phyloP scores from a whole-genome alignment of 2,329 filamentous ascomycete species.

The Colletotrichum caudatum region DNA sequence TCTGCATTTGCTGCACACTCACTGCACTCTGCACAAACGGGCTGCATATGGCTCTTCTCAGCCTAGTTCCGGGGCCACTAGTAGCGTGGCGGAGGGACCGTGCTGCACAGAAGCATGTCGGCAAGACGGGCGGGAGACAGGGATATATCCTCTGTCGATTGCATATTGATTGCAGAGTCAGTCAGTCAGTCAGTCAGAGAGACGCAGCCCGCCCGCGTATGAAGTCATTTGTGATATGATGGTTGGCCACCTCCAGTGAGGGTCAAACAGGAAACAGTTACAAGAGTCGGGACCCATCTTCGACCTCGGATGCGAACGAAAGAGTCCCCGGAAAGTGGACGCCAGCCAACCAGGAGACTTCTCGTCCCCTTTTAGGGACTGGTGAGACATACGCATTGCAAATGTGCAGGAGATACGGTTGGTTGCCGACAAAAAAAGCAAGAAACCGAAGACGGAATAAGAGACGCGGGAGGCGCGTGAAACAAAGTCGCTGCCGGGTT shows the following conservation, averaged over 20 bases:
- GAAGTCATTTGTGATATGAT: conserved; percentile 32
- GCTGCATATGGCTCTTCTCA: conserved; percentile 33
- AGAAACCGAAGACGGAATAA: conserved; percentile 32
- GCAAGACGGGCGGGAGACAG: conserved; percentile 37
- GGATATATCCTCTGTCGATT: conserved; percentile 33
- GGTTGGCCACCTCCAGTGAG: conserved; percentile 19
- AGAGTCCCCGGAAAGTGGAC: conserved; percentile 20
- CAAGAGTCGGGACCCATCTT: conserved; percentile 25
- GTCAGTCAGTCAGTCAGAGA: neutral
- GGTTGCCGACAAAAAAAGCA: conserved; percentile 39
- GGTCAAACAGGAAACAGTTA: conserved; percentile 15
- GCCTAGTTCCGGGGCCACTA: conserved; percentile 34
- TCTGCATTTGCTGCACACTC: conserved; percentile 25
- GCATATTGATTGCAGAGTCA: conserved; percentile 16
- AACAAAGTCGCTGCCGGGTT: conserved; percentile 37
- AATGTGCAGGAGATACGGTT: conserved; percentile 29
- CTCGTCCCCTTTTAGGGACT: conserved; percentile 30
- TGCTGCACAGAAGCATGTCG: conserved; percentile 29
- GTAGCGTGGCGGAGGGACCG: conserved; percentile 23
- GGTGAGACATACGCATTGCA: conserved; percentile 34
- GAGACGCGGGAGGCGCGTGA: conserved; percentile 38
- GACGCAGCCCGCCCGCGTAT: neutral
- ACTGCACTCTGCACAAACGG: conserved; percentile 13
- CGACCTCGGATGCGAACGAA: conserved; percentile 40
- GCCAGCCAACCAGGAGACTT: conserved; percentile 25